Conservation (phyloP, 768 basidiomycete genomes). For the Obba rivulosa region DNA sequence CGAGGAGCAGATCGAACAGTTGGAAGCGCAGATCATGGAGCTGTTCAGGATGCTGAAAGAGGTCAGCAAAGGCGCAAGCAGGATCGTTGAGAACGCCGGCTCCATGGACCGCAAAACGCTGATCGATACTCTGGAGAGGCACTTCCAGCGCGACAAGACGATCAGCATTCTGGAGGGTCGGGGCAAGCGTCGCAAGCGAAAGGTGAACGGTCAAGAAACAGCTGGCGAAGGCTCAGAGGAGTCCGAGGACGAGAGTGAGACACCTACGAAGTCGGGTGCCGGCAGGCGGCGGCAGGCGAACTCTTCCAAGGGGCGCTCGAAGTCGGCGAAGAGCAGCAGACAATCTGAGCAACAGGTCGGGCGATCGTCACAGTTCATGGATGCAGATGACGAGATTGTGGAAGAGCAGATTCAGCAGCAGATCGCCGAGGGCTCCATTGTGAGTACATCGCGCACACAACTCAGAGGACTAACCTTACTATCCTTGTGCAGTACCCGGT, state of each 20-base stretch:
- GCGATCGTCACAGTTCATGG: constrained; percentile 80
- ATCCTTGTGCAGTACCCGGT: constrained; percentile 46
- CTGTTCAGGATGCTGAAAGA: constrained; percentile 92
- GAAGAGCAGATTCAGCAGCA: constrained; percentile 87
- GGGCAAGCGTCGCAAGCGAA: constrained; percentile 25
- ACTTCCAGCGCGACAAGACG: constrained; percentile 78
- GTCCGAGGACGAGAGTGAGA: constrained; percentile 46
- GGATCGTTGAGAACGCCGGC: constrained; percentile 54
- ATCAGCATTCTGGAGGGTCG: constrained; percentile 83
- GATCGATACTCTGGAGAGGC: constrained; percentile 73
- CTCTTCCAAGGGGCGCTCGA: constrained; percentile 27
- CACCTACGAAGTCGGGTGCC: constrained; percentile 53
- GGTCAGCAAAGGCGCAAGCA: constrained; percentile 70
- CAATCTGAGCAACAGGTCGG: constrained; percentile 37
- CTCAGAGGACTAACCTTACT: neutral
- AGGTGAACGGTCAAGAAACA: constrained; percentile 22
- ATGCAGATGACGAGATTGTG: constrained; percentile 79
- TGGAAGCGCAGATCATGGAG: constrained; percentile 90
- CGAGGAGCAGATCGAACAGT: constrained; percentile 81
- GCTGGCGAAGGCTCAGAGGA: constrained; percentile 31
- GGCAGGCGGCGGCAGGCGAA: constrained; percentile 29
- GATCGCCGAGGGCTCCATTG: constrained; percentile 68
- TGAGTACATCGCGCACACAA: constrained; percentile 29
- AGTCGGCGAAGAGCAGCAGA: constrained; percentile 29
- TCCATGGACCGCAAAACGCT: constrained; percentile 77